Percentiles rank a stretch among this genome's conserved stretches.
Conservation (phyloP, 202 grass and related monocot genomes). For the Elaeis oleifera region DNA sequence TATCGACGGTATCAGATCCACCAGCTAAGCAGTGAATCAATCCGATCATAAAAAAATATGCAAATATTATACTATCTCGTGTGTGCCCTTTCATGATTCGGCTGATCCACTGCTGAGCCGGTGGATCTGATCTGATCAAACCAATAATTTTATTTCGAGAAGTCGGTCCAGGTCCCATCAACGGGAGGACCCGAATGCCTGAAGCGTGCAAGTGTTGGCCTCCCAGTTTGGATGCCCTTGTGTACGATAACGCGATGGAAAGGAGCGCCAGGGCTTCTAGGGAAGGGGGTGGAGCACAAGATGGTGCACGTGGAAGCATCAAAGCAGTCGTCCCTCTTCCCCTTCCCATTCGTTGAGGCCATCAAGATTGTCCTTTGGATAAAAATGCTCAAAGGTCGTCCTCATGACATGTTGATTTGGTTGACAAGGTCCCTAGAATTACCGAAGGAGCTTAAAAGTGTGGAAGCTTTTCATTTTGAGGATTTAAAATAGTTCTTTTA, state of each 20-base stretch:
- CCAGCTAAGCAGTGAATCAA: too few species aligned
- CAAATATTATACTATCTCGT: too few species aligned
- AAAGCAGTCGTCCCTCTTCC: background rate
- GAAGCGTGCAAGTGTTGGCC: background rate
- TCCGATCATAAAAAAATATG: too few species aligned
- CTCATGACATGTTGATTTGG: background rate
- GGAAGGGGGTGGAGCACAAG: background rate
- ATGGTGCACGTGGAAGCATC: slow-evolving; percentile 8
- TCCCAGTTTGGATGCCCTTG: background rate
- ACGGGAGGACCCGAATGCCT: background rate
- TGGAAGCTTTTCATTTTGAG: background rate
- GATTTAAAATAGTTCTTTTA: background rate
- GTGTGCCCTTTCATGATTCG: too few species aligned
- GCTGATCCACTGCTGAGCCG: too few species aligned
- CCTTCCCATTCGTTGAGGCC: background rate
- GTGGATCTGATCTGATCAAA: too few species aligned
- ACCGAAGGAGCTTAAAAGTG: background rate
- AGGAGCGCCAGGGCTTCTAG: background rate
- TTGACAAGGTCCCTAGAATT: background rate
- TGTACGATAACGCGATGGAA: background rate
- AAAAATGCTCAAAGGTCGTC: slow-evolving; percentile 13
- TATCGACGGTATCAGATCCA: too few species aligned
- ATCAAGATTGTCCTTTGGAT: background rate
- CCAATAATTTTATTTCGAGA: background rate
- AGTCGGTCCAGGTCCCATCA: background rate